Conservation (phyloP, 2,329 filamentous ascomycete genomes). For the Lasiodiplodia sp. region DNA sequence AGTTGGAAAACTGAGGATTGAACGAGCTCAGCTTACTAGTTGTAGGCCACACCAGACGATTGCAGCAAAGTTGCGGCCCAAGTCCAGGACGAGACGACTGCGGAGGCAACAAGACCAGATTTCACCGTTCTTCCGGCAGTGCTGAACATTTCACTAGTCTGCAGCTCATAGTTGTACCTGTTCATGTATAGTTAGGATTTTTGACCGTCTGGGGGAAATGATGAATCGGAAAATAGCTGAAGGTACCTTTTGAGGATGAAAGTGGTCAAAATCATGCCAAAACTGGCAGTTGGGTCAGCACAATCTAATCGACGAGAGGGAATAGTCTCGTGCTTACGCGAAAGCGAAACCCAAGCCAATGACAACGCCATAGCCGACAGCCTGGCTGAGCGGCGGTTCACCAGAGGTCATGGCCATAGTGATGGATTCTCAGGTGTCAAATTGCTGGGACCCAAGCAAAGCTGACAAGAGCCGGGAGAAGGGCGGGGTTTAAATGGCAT, state of each 20-base stretch:
- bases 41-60: conserved; percentile 81
- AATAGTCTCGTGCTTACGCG: conserved; percentile 54
- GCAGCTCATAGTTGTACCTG: conserved; percentile 74
- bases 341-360: conserved; percentile 77
- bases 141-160: conserved; percentile 92
- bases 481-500: conserved; percentile 13
- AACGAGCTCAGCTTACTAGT: conserved; percentile 57
- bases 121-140: conserved; percentile 89
- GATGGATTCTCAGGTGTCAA: not conserved
- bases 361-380: conserved; percentile 79
- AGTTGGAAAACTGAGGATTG: not conserved
- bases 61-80: conserved; percentile 88
- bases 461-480: not conserved
- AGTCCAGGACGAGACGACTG: conserved; percentile 93
- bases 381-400: conserved; percentile 56
- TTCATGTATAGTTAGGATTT: not conserved
- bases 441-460: not conserved
- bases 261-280: conserved; percentile 78
- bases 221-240: not conserved
- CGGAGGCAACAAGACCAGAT: conserved; percentile 84
- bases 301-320: conserved; percentile 1
- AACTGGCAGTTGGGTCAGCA: conserved; percentile 39
- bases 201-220: too few species aligned
- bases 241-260: conserved; percentile 68
- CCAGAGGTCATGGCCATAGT: conserved; percentile 16